Evolutionary conservation across 148 eudicot species (phyloP).

Genomic region (Vaccinium corymbosum): DNA sequence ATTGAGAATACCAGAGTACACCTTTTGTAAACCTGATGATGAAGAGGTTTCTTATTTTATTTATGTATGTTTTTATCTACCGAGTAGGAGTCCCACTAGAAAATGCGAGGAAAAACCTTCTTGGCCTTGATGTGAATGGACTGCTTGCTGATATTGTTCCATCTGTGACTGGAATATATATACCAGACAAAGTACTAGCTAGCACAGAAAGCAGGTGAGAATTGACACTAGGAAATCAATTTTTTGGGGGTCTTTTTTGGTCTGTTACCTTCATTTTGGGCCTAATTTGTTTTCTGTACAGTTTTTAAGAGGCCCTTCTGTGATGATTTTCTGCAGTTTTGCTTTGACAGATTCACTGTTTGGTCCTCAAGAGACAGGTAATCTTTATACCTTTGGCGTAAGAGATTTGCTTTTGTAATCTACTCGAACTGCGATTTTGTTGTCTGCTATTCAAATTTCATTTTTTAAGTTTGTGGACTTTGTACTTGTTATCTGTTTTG

Average conservation of each 20-base stretch:
- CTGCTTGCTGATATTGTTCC: slow-evolving; percentile 61
- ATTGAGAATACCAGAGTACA: too few relatives aligned
- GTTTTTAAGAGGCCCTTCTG: slow-evolving; percentile 83
- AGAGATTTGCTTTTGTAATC: neutral
- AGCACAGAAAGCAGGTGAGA: slow-evolving; percentile 56
- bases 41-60: too few relatives aligned
- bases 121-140: slow-evolving; percentile 86
- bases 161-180: slow-evolving; percentile 19
- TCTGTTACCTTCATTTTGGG: neutral
- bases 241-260: neutral
- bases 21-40: too few relatives aligned
- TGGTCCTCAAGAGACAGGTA: slow-evolving; percentile 86
- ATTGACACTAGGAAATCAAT: neutral
- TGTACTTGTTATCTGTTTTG: neutral
- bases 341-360: slow-evolving; percentile 58
- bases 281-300: slow-evolving; percentile 27
- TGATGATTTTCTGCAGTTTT: slow-evolving; percentile 72
- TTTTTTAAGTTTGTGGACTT: neutral
- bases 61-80: too few relatives aligned
- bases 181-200: slow-evolving; percentile 40
- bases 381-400: slow-evolving; percentile 14
- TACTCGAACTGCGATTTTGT: neutral
- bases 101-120: slow-evolving; percentile 47
- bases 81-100: slow-evolving; percentile 5
- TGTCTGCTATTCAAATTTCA: neutral